A percentile compares a stretch with the other conserved stretches of the same genome.
phyloP scores from a whole-genome alignment of 192 early-diverging fungal genomes.

The Chytriomyces sp. region DNA sequence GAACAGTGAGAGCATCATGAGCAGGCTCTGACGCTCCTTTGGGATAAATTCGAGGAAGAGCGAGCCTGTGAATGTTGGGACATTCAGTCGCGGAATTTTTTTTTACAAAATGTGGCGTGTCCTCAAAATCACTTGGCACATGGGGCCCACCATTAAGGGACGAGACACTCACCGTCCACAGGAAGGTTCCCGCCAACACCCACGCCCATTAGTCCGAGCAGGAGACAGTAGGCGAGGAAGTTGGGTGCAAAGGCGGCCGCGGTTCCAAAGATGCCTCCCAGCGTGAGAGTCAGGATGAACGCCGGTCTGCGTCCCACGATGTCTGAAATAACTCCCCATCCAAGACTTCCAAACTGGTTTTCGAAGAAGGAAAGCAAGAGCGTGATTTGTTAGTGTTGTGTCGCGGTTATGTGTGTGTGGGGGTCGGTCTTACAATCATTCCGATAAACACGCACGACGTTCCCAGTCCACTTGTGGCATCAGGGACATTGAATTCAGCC shows the following conservation, averaged over 20 bases:
- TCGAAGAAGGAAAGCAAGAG: no score
- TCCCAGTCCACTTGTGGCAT: constrained; percentile 64
- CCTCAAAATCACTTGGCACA: no score
- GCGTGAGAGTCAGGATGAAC: constrained; percentile 73
- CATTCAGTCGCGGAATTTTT: no score
- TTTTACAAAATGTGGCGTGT: not conserved
- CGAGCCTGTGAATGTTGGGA: no score
- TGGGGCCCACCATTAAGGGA: no score
- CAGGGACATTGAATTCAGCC: constrained; percentile 72
- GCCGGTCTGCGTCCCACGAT: constrained; percentile 71
- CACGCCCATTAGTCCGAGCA: constrained; percentile 67
- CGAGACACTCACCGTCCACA: constrained; percentile 62
- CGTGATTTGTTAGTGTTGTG: no score
- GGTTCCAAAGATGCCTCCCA: constrained; percentile 74
- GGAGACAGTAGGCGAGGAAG: constrained; percentile 58
- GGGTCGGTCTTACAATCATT: constrained; percentile 61
- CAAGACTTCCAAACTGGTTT: constrained; percentile 61
- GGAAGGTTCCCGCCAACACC: constrained; percentile 75
- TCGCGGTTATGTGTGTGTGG: no score
- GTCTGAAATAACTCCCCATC: constrained; percentile 81
- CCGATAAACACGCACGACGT: constrained; percentile 65
- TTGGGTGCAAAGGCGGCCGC: constrained; percentile 69
- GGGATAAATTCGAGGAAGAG: constrained; percentile 87
- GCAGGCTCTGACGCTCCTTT: constrained; percentile 73
- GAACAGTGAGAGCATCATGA: constrained; percentile 84